Base-by-base conservation (phyloP, 1,284 basidiomycete genomes). In the Schizophyllum amplum region DNA sequence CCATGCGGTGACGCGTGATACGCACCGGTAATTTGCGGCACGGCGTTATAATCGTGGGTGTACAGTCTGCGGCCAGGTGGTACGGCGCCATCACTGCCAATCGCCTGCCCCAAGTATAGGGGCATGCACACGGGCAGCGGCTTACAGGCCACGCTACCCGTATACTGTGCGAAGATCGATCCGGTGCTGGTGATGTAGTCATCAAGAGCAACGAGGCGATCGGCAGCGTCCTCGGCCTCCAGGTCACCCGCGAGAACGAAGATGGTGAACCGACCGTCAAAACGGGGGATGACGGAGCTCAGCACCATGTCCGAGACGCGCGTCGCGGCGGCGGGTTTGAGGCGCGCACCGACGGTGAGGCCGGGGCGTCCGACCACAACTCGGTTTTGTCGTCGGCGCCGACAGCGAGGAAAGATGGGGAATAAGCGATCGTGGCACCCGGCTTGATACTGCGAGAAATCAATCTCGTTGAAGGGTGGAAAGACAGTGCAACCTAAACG, bases 11-110 rank as follows among this genome's bases (percentile, higher is more conserved):
- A 50, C 13, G 55, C 52, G 48, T 52, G 47, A 51, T 54, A 54
- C 25, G 47, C 53, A 23, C 59, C 59, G 52, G 59, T 55, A 27
- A 60, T 56, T 53, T 60, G 55, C 22, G 59, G 59, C 25, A 50
- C 57, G 54, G 56, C 47, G 52, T 50, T 58, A 42, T 54, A 57
- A 20, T 56, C 52, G 24, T 56, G 57, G 63, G 51, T 61, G 60
- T 56, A 42, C 13, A 42, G 33, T 2, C 33, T 3, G 33, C 33
- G 33, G 7, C 33, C 33, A 2, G 33, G 33, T 2, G 33, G 33
- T 3, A 42, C 17, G 7, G 33, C 3, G 2, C 13, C 11, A 2
- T 9, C 2, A 2, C 7, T 3, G 33, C 17, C 33, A 2, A 9
- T 17, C 3, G 33, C 17, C 3, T 9, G 17, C n/a, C n/a, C n/a